Percentiles rank a stretch among this genome's conserved stretches.
Conservation (phyloP, 2,329 filamentous ascomycete genomes). For the Penicillium sp. region DNA sequence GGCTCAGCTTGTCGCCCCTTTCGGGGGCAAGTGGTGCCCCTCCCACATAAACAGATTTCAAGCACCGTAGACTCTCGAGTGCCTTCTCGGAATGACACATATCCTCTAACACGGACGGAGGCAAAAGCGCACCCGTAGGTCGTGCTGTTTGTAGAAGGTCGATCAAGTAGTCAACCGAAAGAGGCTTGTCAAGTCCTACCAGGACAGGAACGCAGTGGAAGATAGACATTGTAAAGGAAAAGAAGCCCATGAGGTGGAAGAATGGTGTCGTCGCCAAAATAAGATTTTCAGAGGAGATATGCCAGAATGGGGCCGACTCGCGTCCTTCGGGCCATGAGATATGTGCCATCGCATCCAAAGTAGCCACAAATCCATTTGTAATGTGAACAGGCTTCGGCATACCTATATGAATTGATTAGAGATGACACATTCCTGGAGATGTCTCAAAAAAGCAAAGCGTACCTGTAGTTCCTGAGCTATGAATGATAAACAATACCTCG, state of each 20-base stretch:
- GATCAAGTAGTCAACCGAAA: slow-evolving; percentile 27
- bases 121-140: slow-evolving; percentile 24
- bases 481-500: slow-evolving; percentile 33
- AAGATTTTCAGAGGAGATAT: slow-evolving; percentile 13
- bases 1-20: slow-evolving; percentile 20
- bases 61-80: slow-evolving; percentile 6
- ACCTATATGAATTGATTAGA: slow-evolving; percentile 34
- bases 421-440: not conserved
- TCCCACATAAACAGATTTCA: slow-evolving; percentile 21
- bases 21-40: slow-evolving; percentile 25
- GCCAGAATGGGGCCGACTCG: slow-evolving; percentile 9
- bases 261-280: slow-evolving; percentile 27
- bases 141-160: slow-evolving; percentile 20
- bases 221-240: slow-evolving; percentile 21
- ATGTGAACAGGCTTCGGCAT: slow-evolving; percentile 37
- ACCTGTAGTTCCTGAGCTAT: slow-evolving; percentile 46
- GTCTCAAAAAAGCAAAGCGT: not conserved
- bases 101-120: slow-evolving; percentile 33
- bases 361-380: slow-evolving; percentile 31
- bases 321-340: slow-evolving; percentile 23
- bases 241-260: slow-evolving; percentile 35
- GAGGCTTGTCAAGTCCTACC: slow-evolving; percentile 29
- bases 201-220: slow-evolving; percentile 24
- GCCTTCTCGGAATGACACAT: slow-evolving; percentile 25
- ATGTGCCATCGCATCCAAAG: slow-evolving; percentile 10